Evolutionary conservation across 768 basidiomycete genomes (phyloP).

Genomic region (Polyporus arcularius): DNA sequence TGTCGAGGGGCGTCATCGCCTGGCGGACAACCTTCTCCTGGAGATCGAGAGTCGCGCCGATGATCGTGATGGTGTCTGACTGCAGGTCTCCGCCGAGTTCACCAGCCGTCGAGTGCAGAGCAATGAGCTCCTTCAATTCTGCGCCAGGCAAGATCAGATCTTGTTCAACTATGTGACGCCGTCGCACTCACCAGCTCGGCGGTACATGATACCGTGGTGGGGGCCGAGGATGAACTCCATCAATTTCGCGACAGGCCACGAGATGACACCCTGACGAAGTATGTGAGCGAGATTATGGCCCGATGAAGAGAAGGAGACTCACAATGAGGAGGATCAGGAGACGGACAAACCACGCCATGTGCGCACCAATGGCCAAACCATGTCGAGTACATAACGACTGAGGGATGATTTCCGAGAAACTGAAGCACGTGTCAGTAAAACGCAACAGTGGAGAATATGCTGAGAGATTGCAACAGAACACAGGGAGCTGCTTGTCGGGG

Average conservation of each 20-base stretch:
- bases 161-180: not conserved
- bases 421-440: constrained; percentile 28
- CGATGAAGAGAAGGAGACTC: constrained; percentile 17
- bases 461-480: not conserved
- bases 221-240: constrained; percentile 73
- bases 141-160: not conserved
- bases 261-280: constrained; percentile 53
- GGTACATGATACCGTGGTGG: constrained; percentile 87
- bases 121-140: constrained; percentile 82
- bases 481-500: too few species aligned
- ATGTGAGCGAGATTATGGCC: not conserved
- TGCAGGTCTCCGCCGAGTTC: constrained; percentile 81
- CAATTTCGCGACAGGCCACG: constrained; percentile 82
- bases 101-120: constrained; percentile 71
- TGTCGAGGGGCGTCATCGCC: constrained; percentile 75
- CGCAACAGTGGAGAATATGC: not conserved
- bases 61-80: constrained; percentile 80
- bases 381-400: constrained; percentile 84
- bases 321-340: constrained; percentile 66
- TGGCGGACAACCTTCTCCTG: constrained; percentile 73
- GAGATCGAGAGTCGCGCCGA: constrained; percentile 81
- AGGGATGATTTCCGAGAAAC: constrained; percentile 86
- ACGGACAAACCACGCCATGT: constrained; percentile 69
- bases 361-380: constrained; percentile 80
- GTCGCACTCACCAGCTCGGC: constrained; percentile 47